These are phyloP conservation scores for Arxiozyma bovina DNA, from an alignment of 1,139 yeast species.

Conservation along the genomic window DNA sequence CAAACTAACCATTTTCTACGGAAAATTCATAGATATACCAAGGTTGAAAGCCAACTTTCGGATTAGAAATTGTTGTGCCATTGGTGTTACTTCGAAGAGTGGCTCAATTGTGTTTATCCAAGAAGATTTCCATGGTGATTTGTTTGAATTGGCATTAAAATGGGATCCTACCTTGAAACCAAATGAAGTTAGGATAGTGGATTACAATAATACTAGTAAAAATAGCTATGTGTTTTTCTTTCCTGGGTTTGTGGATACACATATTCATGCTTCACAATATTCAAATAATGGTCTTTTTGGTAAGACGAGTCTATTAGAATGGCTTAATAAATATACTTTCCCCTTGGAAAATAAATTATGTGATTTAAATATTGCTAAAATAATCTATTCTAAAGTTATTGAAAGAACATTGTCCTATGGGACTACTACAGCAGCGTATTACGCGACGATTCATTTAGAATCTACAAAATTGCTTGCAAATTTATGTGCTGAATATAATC, in stretches of 20 bases:
- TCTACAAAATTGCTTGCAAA: conserved; percentile 74
- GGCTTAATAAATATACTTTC: conserved; percentile 83
- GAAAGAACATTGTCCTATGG: conserved; percentile 63
- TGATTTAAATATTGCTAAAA: conserved; percentile 45
- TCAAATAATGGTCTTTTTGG: conserved; percentile 93
- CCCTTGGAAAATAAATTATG: conserved; percentile 63
- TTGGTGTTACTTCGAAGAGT: conserved; percentile 39
- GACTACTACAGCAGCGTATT: conserved; percentile 88
- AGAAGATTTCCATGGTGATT: conserved; percentile 8
- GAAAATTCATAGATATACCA: conserved; percentile 53
- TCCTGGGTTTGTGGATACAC: conserved; percentile 94
- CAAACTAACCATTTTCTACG: conserved; percentile 32
- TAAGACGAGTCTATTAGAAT: conserved; percentile 72
- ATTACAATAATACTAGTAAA: neutral
- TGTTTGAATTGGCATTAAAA: neutral
- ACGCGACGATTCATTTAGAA: conserved; percentile 73
- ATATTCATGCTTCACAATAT: conserved; percentile 92
- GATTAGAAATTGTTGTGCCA: conserved; percentile 39
- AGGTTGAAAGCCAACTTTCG: conserved; percentile 38
- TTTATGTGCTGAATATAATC: conserved; percentile 57
- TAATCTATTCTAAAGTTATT: conserved; percentile 58
- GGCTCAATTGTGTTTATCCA: conserved; percentile 21
- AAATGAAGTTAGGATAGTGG: neutral
- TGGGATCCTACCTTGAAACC: neutral
- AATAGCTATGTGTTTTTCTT: conserved; percentile 43